Conservation (phyloP, 495 filamentous ascomycete species). For the Trichoderma gamsii region DNA sequence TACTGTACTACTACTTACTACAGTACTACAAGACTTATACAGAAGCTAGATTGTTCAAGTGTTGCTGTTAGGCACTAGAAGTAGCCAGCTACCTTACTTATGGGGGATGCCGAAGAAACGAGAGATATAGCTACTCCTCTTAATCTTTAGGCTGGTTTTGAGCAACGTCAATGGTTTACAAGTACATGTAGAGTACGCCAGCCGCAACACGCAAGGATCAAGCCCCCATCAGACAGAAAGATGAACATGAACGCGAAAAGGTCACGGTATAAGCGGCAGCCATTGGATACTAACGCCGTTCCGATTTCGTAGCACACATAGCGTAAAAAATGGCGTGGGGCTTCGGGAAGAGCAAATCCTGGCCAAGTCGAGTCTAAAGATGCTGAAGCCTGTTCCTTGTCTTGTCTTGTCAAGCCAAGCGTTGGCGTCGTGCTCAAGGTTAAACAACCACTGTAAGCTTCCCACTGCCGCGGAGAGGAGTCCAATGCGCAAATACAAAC, state of each 20-base stretch:
- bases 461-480: background rate
- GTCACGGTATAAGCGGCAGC: constrained; percentile 4
- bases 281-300: background rate
- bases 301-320: constrained; percentile 2
- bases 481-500: background rate
- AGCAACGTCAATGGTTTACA: background rate
- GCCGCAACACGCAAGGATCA: background rate
- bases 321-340: background rate
- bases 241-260: constrained; percentile 6
- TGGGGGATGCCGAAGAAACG: too few relatives aligned
- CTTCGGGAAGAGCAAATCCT: constrained; percentile 8
- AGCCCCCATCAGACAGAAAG: background rate
- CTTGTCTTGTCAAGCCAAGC: constrained; percentile 3
- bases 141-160: background rate
- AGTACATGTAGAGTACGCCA: background rate
- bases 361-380: background rate
- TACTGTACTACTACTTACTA: too few relatives aligned
- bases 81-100: too few relatives aligned
- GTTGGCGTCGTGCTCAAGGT: background rate
- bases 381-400: constrained; percentile 6
- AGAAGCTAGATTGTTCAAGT: background rate
- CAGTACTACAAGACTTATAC: background rate
- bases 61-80: too few relatives aligned
- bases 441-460: background rate
- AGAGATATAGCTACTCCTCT: too few relatives aligned